Evolutionary conservation across 1,284 basidiomycete genomes (phyloP).

Genomic region (Puccinia horiana): DNA sequence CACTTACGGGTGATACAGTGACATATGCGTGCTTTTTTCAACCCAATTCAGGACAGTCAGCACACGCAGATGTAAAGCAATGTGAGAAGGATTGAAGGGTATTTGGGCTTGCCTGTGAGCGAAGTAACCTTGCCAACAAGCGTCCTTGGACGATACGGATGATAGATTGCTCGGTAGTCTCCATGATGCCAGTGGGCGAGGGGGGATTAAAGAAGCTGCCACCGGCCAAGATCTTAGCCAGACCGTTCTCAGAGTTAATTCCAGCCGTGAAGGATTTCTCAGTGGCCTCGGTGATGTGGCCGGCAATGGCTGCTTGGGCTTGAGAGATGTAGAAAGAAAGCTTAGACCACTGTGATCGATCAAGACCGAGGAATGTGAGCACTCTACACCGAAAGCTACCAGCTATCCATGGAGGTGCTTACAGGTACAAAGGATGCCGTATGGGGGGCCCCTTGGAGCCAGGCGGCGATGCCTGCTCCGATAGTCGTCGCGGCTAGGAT

Average conservation of each 20-base stretch:
- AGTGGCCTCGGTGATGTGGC: background rate
- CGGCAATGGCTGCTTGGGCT: constrained; percentile 21
- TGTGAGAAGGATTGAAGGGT: background rate
- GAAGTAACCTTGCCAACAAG: constrained; percentile 35
- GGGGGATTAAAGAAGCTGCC: constrained; percentile 29
- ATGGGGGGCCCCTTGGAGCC: constrained; percentile 35
- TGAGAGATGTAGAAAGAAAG: constrained; percentile 37
- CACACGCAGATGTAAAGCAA: background rate
- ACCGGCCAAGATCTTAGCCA: constrained; percentile 2
- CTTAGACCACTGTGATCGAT: constrained; percentile 30
- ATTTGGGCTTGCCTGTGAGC: constrained; percentile 22
- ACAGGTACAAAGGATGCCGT: constrained; percentile 33
- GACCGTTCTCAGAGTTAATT: constrained; percentile 23
- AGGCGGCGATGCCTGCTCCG: constrained; percentile 34
- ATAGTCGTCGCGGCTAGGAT: constrained; percentile 10
- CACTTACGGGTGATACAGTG: constrained; percentile 11
- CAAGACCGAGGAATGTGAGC: background rate
- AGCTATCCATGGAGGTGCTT: background rate
- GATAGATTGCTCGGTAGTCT: constrained; percentile 31
- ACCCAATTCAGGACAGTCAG: background rate
- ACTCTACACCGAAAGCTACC: background rate
- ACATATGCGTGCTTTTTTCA: constrained; percentile 38
- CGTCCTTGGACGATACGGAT: constrained; percentile 26
- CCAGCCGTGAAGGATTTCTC: constrained; percentile 15
- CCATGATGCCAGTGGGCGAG: constrained; percentile 33